Conservation (phyloP, 2,329 filamentous ascomycete genomes). For the Fusarium domesticum region DNA sequence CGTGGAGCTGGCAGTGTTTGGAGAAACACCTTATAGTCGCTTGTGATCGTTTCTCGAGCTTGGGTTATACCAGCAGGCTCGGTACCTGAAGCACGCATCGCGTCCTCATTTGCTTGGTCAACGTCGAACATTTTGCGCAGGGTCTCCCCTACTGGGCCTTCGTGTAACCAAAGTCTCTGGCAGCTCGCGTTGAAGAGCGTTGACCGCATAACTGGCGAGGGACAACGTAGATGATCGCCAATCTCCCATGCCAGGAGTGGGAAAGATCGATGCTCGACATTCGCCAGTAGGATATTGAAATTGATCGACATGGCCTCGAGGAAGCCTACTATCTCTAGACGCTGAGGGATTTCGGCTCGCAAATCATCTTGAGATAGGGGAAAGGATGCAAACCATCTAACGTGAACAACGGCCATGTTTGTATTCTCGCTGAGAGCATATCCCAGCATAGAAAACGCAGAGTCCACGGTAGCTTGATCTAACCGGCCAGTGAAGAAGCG, state of each 20-base stretch:
- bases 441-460: constrained; percentile 20
- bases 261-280: constrained; percentile 19
- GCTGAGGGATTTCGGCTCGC: constrained; percentile 2
- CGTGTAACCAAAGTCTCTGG: constrained; percentile 24
- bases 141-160: constrained; percentile 11
- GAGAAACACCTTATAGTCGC: constrained; percentile 2
- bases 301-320: constrained; percentile 17
- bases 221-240: constrained; percentile 22
- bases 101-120: constrained; percentile 26
- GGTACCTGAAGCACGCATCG: constrained; percentile 5
- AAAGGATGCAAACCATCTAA: constrained; percentile 32
- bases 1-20: background rate
- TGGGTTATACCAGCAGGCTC: constrained; percentile 6
- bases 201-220: constrained; percentile 23
- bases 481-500: constrained; percentile 15
- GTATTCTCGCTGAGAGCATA: constrained; percentile 24
- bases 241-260: constrained; percentile 32
- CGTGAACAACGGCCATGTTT: constrained; percentile 19
- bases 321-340: constrained; percentile 23
- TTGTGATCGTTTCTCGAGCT: constrained; percentile 7
- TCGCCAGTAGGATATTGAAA: constrained; percentile 21
- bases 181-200: constrained; percentile 33
- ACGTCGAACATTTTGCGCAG: constrained; percentile 25
- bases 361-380: constrained; percentile 18
- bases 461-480: constrained; percentile 14